Evolutionary conservation across 441 rosid genomes (phyloP).

Genomic region (Macaranga tanarius): DNA sequence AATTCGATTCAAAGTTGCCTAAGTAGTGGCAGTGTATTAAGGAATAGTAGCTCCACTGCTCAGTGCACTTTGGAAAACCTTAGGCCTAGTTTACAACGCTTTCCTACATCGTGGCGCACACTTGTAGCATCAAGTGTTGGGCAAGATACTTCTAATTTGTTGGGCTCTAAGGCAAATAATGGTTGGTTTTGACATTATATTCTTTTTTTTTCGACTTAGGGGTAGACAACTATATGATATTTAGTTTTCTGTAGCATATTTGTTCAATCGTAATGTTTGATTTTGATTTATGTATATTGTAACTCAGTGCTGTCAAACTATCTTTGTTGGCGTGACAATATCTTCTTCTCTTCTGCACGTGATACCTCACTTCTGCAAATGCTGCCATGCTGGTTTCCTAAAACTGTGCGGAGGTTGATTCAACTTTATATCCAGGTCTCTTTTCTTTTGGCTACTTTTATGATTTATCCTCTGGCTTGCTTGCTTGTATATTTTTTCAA

Average conservation of each 20-base stretch:
- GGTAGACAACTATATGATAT: neutral
- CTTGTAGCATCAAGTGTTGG: slow-evolving; percentile 77
- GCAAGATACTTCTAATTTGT: slow-evolving; percentile 60
- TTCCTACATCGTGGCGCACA: slow-evolving; percentile 85
- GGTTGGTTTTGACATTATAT: slow-evolving; percentile 48
- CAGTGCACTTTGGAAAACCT: slow-evolving; percentile 97
- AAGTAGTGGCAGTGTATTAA: slow-evolving; percentile 74
- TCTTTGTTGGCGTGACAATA: slow-evolving; percentile 87
- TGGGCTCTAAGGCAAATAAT: slow-evolving; percentile 53
- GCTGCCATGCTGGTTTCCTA: slow-evolving; percentile 99
- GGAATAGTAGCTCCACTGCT: slow-evolving; percentile 73
- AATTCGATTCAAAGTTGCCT: slow-evolving; percentile 73
- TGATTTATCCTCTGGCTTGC: slow-evolving; percentile 12
- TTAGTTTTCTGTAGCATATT: slow-evolving; percentile 24
- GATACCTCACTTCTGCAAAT: slow-evolving; percentile 97
- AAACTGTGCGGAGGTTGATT: slow-evolving; percentile 82
- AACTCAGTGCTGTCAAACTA: slow-evolving; percentile 70
- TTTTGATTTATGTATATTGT: slow-evolving; percentile 36
- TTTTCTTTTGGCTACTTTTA: slow-evolving; percentile 17
- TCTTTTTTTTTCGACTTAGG: slow-evolving; percentile 23
- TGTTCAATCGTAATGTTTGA: slow-evolving; percentile 14
- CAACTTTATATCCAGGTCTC: slow-evolving; percentile 95
- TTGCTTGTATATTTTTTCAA: neutral
- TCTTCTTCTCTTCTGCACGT: slow-evolving; percentile 86
- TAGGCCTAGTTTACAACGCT: slow-evolving; percentile 71